Conservation (phyloP, 1,139 yeast species). For the Suhomyces ambrosiae region DNA sequence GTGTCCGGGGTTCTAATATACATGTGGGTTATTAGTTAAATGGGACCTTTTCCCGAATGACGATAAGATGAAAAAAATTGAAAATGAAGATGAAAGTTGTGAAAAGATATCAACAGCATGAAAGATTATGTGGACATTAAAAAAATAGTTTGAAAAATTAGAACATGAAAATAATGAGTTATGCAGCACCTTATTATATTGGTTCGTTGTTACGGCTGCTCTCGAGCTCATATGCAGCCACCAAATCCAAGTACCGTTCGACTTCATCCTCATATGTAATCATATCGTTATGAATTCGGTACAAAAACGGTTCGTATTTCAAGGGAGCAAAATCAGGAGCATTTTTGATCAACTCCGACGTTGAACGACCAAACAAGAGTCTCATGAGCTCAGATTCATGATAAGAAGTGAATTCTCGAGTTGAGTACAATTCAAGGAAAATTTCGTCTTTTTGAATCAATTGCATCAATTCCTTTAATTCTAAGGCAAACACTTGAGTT, state of each 20-base stretch:
- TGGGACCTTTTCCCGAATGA: no score
- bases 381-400: slow-evolving; percentile 42
- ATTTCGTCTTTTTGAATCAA: slow-evolving; percentile 42
- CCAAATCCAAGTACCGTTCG: slow-evolving; percentile 22
- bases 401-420: slow-evolving; percentile 35
- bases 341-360: slow-evolving; percentile 25
- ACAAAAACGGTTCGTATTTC: slow-evolving; percentile 39
- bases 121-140: no score
- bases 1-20: no score
- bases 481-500: slow-evolving; percentile 25
- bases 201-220: slow-evolving; percentile 4
- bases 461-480: slow-evolving; percentile 32
- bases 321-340: slow-evolving; percentile 37
- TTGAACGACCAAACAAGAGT: slow-evolving; percentile 33
- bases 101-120: no score
- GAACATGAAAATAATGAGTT: no score
- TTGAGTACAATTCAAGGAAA: slow-evolving; percentile 29
- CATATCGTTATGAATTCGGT: slow-evolving; percentile 28
- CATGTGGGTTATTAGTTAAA: no score
- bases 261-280: slow-evolving; percentile 31
- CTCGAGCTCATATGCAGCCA: slow-evolving; percentile 12
- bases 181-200: no score
- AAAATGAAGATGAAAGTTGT: no score
- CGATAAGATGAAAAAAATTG: no score
- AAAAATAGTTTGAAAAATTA: no score